phyloP scores from a whole-genome alignment of 371 early-diverging fungal species.

The Blakeslea trispora region DNA sequence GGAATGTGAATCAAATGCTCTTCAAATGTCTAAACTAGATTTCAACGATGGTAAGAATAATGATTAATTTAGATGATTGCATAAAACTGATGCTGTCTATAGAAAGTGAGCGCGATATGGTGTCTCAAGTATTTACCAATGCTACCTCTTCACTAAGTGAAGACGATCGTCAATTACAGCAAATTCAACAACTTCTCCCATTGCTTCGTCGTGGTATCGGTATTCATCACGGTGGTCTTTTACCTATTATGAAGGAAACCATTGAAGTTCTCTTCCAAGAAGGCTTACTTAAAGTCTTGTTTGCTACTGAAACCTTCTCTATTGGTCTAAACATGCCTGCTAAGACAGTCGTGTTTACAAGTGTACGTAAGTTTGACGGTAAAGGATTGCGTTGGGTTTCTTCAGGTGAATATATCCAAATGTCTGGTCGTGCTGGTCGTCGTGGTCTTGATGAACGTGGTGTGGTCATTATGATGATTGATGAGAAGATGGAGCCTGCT shows the following conservation, averaged over 20 bases:
- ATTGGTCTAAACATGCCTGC: constrained; percentile 99
- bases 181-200: constrained; percentile 95
- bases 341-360: constrained; percentile 98
- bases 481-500: constrained; percentile 94
- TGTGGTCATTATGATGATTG: constrained; percentile 97
- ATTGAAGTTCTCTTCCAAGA: constrained; percentile 99
- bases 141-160: constrained; percentile 89
- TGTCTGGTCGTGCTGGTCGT: constrained; percentile 98
- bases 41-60: constrained; percentile 85
- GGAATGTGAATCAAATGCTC: constrained; percentile 96
- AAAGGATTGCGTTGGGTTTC: constrained; percentile 83
- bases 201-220: constrained; percentile 97
- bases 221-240: constrained; percentile 99
- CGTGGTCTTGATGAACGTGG: constrained; percentile 99
- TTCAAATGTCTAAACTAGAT: constrained; percentile 91
- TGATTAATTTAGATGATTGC: too few relatives aligned
- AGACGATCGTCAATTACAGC: constrained; percentile 95
- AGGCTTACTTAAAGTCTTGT: constrained; percentile 96
- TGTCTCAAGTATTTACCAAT: constrained; percentile 89
- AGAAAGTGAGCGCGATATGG: constrained; percentile 88
- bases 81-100: not conserved
- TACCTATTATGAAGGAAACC: constrained; percentile 99
- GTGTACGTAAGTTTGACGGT: constrained; percentile 98
- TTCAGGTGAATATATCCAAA: constrained; percentile 99
- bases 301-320: constrained; percentile 99